Percentiles rank a stretch among this genome's conserved stretches.
phyloP scores from a whole-genome alignment of 2,329 filamentous ascomycete species.

The Zasmidium citrigriseum region DNA sequence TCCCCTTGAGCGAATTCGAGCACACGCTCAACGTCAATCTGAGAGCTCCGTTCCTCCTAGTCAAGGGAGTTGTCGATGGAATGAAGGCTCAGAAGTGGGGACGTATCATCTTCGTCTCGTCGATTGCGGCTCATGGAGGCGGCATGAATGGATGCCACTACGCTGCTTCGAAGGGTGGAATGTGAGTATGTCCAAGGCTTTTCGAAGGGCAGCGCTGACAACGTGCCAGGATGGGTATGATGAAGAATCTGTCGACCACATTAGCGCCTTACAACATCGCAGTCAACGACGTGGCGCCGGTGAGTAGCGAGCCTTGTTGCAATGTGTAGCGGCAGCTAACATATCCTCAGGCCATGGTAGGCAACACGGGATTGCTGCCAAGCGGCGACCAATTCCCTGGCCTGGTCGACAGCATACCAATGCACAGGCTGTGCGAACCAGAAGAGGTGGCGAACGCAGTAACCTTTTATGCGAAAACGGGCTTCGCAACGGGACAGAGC shows the following conservation, averaged over 20 bases:
- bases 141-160: constrained; percentile 56
- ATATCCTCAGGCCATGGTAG: constrained; percentile 58
- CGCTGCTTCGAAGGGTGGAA: neutral
- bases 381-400: constrained; percentile 52
- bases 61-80: constrained; percentile 60
- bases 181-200: neutral
- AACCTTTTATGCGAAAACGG: constrained; percentile 58
- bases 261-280: constrained; percentile 63
- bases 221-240: constrained; percentile 57
- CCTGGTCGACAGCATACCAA: constrained; percentile 60
- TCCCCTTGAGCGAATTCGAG: constrained; percentile 65
- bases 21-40: constrained; percentile 64
- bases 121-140: constrained; percentile 63
- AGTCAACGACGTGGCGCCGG: constrained; percentile 66
- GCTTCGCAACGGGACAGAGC: constrained; percentile 40
- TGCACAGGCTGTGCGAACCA: constrained; percentile 58
- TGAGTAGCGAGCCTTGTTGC: neutral
- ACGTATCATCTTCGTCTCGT: constrained; percentile 64
- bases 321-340: neutral
- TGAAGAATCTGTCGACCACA: constrained; percentile 63
- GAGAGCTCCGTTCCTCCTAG: constrained; percentile 62
- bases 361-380: constrained; percentile 56
- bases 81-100: constrained; percentile 65
- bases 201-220: neutral
- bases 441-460: constrained; percentile 63